Base-by-base conservation (phyloP, 768 basidiomycete species). In the Epithele typhae region DNA sequence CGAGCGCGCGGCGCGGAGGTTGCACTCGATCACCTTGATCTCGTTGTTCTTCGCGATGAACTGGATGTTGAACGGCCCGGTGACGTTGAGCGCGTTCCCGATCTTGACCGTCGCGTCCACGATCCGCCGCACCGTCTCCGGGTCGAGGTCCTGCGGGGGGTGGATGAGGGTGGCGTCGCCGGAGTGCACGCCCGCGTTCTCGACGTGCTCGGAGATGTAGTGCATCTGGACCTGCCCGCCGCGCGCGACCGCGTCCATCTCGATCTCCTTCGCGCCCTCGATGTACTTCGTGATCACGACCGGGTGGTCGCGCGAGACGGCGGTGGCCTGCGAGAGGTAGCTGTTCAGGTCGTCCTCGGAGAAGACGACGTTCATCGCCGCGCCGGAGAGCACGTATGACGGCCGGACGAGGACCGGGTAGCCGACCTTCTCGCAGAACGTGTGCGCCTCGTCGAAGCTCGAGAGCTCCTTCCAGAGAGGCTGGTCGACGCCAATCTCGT, bases 21-120 rank as follows among this genome's bases (percentile, higher is more conserved):
- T 99, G 70, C 95, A 98, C 67, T 99, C 95, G 65, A 99, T 99
- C 59, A 99, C 95, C 77, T 99, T 99, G 77, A 99, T 98, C 68
- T 97, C 95, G 71, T 97, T 98, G 71, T 99, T 89, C 79, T 99
- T 99, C 41, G 95, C 95, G 58, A 99, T 97, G 71, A 99, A 97
- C 72, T 99, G 95, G 63, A 99, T 99, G 64, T 99, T 99, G 81
- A 87, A 98, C 1, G 95, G 95, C 5, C 95, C 96, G 5, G 95
- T 97, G 37, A 98, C 94, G 63, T 98, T 96, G 48, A 99, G 80
- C 12, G 96, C 95, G 48, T 93, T 89, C 24, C 92, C 96, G 52
- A 99, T 98, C 76, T 98, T 99, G 34, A 83, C 85, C 1, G 95
- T 98, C 6, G 96, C 96, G 60, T 93, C 90, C 65, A 93, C 93